Evolutionary conservation across 768 basidiomycete species (phyloP).

Genomic region (Asterophora lycoperdoides): DNA sequence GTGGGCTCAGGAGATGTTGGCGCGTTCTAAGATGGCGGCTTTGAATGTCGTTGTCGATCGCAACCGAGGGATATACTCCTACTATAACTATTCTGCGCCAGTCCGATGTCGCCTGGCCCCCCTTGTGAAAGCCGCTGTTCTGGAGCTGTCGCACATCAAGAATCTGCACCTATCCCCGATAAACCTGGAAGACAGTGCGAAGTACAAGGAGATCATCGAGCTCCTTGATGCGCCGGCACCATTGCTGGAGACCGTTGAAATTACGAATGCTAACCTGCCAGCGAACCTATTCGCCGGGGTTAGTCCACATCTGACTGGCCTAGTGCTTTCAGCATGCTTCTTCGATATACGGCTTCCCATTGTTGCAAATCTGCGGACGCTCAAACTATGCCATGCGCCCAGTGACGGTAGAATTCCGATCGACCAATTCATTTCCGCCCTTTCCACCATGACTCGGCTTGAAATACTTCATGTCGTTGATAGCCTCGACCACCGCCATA

Average conservation of each 20-base stretch:
- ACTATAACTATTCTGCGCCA: not conserved
- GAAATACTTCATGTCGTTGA: not conserved
- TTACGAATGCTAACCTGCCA: not conserved
- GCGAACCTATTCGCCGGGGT: not conserved
- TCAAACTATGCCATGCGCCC: not conserved
- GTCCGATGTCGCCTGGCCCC: not conserved
- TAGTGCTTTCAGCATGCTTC: not conserved
- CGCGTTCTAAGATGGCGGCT: not conserved
- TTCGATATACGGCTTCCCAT: not conserved
- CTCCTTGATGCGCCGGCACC: not conserved
- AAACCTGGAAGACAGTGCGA: not conserved
- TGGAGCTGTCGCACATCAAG: not conserved
- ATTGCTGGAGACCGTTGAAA: not conserved
- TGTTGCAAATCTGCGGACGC: not conserved
- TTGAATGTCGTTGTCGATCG: not conserved
- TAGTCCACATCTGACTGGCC: not conserved
- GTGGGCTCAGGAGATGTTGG: constrained; percentile 1
- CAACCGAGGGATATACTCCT: too few relatives aligned
- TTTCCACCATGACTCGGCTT: not conserved
- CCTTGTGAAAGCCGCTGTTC: not conserved
- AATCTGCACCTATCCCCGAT: not conserved
- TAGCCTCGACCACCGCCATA: not conserved
- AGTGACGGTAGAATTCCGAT: not conserved
- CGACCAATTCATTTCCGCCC: not conserved
- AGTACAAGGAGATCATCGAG: not conserved